Percentiles rank a stretch among this genome's conserved stretches.
These are phyloP conservation scores for Xylariaceae sp. DNA, from an alignment of 2,329 filamentous ascomycete species.

Conservation along the genomic window DNA sequence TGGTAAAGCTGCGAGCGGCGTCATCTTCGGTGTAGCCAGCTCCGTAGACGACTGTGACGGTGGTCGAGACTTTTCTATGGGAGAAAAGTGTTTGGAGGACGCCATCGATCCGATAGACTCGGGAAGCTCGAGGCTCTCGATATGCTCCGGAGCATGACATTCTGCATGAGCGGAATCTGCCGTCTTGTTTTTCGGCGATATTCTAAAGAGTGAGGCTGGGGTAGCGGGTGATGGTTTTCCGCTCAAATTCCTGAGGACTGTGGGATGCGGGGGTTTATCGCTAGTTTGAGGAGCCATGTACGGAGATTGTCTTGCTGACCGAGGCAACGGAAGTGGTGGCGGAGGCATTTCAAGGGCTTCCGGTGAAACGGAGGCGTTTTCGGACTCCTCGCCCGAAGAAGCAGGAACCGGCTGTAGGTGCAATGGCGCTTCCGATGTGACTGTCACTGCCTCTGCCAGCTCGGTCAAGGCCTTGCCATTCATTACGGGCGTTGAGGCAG, in stretches of 20 bases:
- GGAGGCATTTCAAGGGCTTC: slow-evolving; percentile 65
- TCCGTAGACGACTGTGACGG: slow-evolving; percentile 41
- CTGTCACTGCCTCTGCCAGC: slow-evolving; percentile 40
- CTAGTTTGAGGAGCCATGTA: slow-evolving; percentile 55
- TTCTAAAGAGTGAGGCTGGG: slow-evolving; percentile 81
- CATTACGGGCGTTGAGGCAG: slow-evolving; percentile 50
- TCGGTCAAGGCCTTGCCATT: slow-evolving; percentile 54
- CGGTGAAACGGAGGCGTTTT: slow-evolving; percentile 62
- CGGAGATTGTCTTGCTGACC: slow-evolving; percentile 63
- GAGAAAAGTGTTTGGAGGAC: slow-evolving; percentile 42
- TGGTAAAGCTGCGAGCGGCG: slow-evolving; percentile 47
- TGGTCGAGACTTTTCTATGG: slow-evolving; percentile 49
- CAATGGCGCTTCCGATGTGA: slow-evolving; percentile 30
- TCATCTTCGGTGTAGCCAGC: slow-evolving; percentile 42
- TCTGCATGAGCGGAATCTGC: slow-evolving; percentile 39
- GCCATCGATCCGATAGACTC: slow-evolving; percentile 66
- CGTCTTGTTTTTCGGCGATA: slow-evolving; percentile 54
- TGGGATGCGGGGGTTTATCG: slow-evolving; percentile 25
- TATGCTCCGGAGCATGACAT: slow-evolving; percentile 46
- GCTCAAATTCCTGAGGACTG: slow-evolving; percentile 26
- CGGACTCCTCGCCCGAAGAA: slow-evolving; percentile 50
- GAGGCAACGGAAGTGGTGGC: slow-evolving; percentile 62
- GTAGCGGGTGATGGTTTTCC: slow-evolving; percentile 66
- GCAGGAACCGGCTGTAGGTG: slow-evolving; percentile 34
- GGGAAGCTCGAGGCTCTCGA: slow-evolving; percentile 63